Base-by-base conservation (phyloP, 257 asterid genomes). In the Solanum medicagineum region DNA sequence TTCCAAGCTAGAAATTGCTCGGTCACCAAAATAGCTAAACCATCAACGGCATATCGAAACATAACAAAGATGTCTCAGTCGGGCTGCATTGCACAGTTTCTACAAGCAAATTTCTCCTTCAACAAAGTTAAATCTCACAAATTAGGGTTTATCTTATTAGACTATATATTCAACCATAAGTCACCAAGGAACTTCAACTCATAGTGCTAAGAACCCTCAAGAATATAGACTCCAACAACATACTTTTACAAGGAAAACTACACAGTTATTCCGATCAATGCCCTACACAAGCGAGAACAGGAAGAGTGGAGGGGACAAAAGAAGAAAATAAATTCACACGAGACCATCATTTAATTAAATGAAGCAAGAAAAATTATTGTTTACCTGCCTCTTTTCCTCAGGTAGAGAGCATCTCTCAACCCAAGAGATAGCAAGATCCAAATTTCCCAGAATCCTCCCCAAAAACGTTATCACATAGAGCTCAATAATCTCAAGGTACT, bases 341-440 rank as follows among this genome's bases (percentile, higher is more conserved):
- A 70, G 26, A 84, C 16, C 68, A 51, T 65, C 54, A 55, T 71
- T 53, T 73, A 53, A 32, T 40, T 49, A 32, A 36, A 63, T 75
- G 79, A 84, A 83, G 84, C 55, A 47, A 87, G 49, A 85, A 77
- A 75, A 40, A 36, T 51, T 84, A 63, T 81, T n/a, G 20, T 66
- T 87, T 91, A 95, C 99, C 98, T 96, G 98, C 84, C 90, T 92
- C 86, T 91, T 93, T 85, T 91, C 96, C 89, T 82, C 84, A 42
- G 98, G 98, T 68, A 96, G 80, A 89, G 86, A 55, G 59, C 95
- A 92, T 82, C 93, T 92, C 88, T 94, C 98, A 80, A 93, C 92
- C 99, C 98, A 95, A 59, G 93, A 91, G 75, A 94, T 88, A 62
- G 99, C 97, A 88, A 82, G 89, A 91, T 93, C 93, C 5, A 84